These are phyloP conservation scores for Trebouxiophyceae sp. DNA, from an alignment of 163 green algal genomes.

Conservation along the genomic window DNA sequence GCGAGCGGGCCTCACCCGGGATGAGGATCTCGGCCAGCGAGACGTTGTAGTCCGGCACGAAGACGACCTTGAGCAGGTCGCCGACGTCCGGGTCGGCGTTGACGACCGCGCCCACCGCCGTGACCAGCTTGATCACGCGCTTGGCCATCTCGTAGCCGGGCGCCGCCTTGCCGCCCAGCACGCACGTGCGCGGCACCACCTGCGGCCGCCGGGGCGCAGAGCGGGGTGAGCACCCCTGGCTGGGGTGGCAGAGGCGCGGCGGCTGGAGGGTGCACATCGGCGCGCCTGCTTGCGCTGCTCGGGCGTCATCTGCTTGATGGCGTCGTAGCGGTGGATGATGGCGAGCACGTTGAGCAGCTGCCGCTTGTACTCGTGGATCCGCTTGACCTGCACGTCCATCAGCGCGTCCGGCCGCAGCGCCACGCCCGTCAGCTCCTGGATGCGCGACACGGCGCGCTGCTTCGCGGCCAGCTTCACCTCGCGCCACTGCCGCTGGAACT, in stretches of 20 bases:
- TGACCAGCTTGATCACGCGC: slow-evolving; percentile 93
- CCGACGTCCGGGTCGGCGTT: slow-evolving; percentile 61
- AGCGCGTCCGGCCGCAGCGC: slow-evolving; percentile 51
- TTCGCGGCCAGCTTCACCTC: slow-evolving; percentile 83
- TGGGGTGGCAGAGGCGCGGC: no score
- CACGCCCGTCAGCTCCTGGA: slow-evolving; percentile 52
- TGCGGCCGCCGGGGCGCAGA: no score
- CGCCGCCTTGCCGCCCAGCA: slow-evolving; percentile 95
- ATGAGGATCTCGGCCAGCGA: slow-evolving; percentile 88
- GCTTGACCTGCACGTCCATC: slow-evolving; percentile 95
- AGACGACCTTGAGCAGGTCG: slow-evolving; percentile 83
- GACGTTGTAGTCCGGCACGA: slow-evolving; percentile 99
- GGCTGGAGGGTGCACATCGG: no score
- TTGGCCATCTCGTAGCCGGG: slow-evolving; percentile 96
- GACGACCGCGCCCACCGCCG: slow-evolving; percentile 63
- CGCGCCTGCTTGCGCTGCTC: slow-evolving; percentile 56
- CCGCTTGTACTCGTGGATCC: slow-evolving; percentile 99
- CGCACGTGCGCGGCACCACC: slow-evolving; percentile 69
- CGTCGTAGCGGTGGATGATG: slow-evolving; percentile 92
- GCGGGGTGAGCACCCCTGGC: no score
- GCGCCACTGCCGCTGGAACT: slow-evolving; percentile 79
- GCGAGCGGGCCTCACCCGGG: slow-evolving; percentile 37
- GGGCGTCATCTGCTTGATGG: slow-evolving; percentile 83
- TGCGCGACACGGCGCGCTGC: slow-evolving; percentile 39
- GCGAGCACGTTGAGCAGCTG: slow-evolving; percentile 96